Base-by-base conservation (phyloP, 768 basidiomycete species). In the Mycena belliarum region DNA sequence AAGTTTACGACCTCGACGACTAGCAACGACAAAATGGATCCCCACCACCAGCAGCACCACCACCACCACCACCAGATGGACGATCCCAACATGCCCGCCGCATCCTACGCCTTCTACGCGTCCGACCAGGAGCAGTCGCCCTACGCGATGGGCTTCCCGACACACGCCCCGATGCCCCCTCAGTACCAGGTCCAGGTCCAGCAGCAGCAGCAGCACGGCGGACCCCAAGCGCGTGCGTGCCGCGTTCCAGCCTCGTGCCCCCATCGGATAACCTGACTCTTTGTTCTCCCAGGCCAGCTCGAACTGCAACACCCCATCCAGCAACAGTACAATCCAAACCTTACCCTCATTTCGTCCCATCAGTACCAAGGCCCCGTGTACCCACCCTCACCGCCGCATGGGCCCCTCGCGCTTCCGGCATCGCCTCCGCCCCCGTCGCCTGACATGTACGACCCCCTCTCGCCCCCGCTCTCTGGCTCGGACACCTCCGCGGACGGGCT, bases 381-480 rank as follows among this genome's bases (percentile, higher is more conserved):
- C 70, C 68, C 79, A 60, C 69, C 75, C 65, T 76, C 79, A 47
- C 80, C 82, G 78, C 88, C 85, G 81, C 87, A 88, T 87, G 86
- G 81, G 70, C 66, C 74, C 70, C 77, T 87, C 78, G 83, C 80
- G 56, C 74, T 87, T 72, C 76, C 84, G 74, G 77, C 79, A 67
- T 85, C 90, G 65, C 88, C 91, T 69, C 87, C 90, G 69, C 86
- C 86, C 66, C 83, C 86, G 65, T 87, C 87, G 62, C 84, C 88
- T 73, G 82, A 87, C 76, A 82, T 89, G 76, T 91, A 92, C 74
- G 89, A 89, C 77, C 86, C 90, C 71, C 77, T 91, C 67, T 91
- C 89, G 55, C 91, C 91, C 71, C 89, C 88, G 76, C 79, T 91
- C 70, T 92, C 90, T 79, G 90, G 90, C 77, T 92, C 91, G 76